Conservation (phyloP, 2,329 filamentous ascomycete genomes). For the Fusarium newnesense region DNA sequence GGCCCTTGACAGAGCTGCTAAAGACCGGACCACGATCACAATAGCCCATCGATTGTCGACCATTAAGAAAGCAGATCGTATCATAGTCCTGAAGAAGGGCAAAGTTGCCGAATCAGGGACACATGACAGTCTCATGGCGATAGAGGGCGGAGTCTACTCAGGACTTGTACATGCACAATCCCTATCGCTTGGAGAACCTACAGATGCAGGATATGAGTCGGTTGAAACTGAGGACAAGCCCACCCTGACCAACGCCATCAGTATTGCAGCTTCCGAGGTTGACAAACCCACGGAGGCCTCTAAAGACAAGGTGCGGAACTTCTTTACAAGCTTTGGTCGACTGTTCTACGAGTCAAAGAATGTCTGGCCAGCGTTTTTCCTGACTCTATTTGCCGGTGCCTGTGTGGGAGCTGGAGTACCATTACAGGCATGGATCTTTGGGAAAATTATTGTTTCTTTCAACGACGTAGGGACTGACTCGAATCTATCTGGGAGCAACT, state of each 20-base stretch:
- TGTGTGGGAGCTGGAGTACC: slow-evolving; percentile 58
- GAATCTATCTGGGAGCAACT: slow-evolving; percentile 59
- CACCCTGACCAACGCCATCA: slow-evolving; percentile 58
- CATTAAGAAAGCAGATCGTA: slow-evolving; percentile 80
- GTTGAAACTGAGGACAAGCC: slow-evolving; percentile 55
- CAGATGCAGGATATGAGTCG: slow-evolving; percentile 49
- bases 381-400: slow-evolving; percentile 61
- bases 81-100: slow-evolving; percentile 79
- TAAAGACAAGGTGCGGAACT: slow-evolving; percentile 52
- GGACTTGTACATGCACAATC: slow-evolving; percentile 73
- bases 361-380: slow-evolving; percentile 60
- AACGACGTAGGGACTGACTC: slow-evolving; percentile 46
- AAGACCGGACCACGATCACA: slow-evolving; percentile 74
- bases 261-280: slow-evolving; percentile 52
- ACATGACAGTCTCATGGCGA: slow-evolving; percentile 74
- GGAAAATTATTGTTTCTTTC: slow-evolving; percentile 63
- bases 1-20: slow-evolving; percentile 69
- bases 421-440: slow-evolving; percentile 66
- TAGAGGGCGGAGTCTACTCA: slow-evolving; percentile 71
- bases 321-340: slow-evolving; percentile 65
- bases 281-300: slow-evolving; percentile 34
- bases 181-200: slow-evolving; percentile 62
- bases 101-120: slow-evolving; percentile 78
- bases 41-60: slow-evolving; percentile 81
- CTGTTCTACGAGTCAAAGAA: slow-evolving; percentile 66